These are phyloP conservation scores for Xylaria multiplex DNA, from an alignment of 2,329 filamentous ascomycete species.

Conservation along the genomic window DNA sequence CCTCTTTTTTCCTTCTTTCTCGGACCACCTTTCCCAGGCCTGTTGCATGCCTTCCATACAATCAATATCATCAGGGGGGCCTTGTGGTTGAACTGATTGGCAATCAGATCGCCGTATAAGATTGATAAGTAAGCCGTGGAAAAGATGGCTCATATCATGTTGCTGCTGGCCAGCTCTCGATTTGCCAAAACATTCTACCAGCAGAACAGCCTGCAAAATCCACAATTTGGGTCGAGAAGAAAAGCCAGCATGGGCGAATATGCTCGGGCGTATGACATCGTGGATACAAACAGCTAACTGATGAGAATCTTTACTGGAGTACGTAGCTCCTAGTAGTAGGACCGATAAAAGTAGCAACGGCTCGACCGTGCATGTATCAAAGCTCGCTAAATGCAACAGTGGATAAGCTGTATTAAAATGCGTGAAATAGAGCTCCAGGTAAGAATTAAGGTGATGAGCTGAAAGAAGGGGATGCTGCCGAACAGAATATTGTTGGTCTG, in stretches of 20 bases:
- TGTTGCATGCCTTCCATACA: constrained; percentile 54
- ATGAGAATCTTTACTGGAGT: constrained; percentile 67
- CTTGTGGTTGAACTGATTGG: constrained; percentile 48
- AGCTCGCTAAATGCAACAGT: constrained; percentile 67
- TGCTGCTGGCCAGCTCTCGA: constrained; percentile 70
- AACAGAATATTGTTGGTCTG: constrained; percentile 59
- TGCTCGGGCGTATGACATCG: constrained; percentile 66
- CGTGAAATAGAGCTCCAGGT: constrained; percentile 68
- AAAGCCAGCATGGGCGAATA: constrained; percentile 68
- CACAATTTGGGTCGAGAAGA: constrained; percentile 68
- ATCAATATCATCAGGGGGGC: constrained; percentile 43
- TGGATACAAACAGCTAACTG: constrained; percentile 70
- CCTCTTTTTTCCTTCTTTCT: constrained; percentile 68
- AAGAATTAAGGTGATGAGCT: constrained; percentile 61
- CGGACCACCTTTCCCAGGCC: constrained; percentile 64
- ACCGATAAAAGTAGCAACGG: constrained; percentile 64
- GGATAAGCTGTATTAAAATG: constrained; percentile 70
- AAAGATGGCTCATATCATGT: constrained; percentile 71
- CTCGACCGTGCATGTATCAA: constrained; percentile 60
- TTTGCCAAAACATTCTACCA: constrained; percentile 73
- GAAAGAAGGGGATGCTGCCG: constrained; percentile 63
- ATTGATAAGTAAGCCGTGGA: constrained; percentile 53
- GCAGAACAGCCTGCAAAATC: constrained; percentile 68
- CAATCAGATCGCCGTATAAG: constrained; percentile 52
- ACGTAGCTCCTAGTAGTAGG: constrained; percentile 69